Conservation (phyloP, 2,329 filamentous ascomycete species). For the Hymenoscyphus albidus region DNA sequence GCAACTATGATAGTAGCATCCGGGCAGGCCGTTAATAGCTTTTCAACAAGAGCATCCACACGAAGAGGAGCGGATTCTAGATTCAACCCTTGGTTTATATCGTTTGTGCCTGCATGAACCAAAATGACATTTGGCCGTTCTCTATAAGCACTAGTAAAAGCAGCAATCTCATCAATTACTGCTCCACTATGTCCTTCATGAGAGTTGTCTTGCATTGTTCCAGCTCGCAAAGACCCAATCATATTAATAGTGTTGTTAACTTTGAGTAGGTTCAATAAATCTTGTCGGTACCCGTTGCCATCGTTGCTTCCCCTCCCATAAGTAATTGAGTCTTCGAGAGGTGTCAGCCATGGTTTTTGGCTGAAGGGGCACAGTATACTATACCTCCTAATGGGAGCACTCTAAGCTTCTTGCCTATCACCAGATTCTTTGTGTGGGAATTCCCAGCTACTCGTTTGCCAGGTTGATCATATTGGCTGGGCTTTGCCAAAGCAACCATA, state of each 20-base stretch:
- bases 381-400: background rate
- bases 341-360: too few species aligned
- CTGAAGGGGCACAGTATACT: too few species aligned
- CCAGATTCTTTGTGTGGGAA: background rate
- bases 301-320: slow-evolving; percentile 31
- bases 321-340: slow-evolving; percentile 35
- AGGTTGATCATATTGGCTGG: too few species aligned
- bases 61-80: slow-evolving; percentile 31
- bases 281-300: slow-evolving; percentile 39
- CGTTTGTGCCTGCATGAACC: slow-evolving; percentile 34
- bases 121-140: slow-evolving; percentile 3
- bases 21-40: slow-evolving; percentile 31
- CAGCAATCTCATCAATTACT: slow-evolving; percentile 34
- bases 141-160: background rate
- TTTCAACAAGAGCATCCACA: slow-evolving; percentile 33
- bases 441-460: background rate
- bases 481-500: too few species aligned
- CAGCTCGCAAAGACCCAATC: slow-evolving; percentile 31
- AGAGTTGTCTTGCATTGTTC: slow-evolving; percentile 32
- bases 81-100: slow-evolving; percentile 26
- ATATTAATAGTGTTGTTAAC: slow-evolving; percentile 25
- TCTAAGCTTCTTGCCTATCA: background rate
- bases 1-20: slow-evolving; percentile 37
- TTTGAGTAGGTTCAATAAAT: slow-evolving; percentile 27
- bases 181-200: slow-evolving; percentile 27